These are phyloP conservation scores for Wickerhamiella azyma DNA, from an alignment of 805 yeast species.

Conservation along the genomic window DNA sequence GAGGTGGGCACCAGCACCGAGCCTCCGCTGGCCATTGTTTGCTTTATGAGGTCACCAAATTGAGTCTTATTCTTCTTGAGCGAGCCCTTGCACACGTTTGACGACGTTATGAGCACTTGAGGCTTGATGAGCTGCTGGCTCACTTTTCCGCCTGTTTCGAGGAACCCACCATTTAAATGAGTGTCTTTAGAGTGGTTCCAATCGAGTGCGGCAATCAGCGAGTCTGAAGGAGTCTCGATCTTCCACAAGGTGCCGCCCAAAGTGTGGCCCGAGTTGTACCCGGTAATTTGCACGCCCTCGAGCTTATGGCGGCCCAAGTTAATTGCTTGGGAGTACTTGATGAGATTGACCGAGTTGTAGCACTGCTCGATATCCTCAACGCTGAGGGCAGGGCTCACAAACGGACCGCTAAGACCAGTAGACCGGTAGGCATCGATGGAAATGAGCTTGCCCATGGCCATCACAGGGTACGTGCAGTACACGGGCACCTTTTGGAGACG, in stretches of 20 bases:
- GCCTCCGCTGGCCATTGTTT: slow-evolving; percentile 60
- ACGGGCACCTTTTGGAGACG: slow-evolving; percentile 52
- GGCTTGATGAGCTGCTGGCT: slow-evolving; percentile 54
- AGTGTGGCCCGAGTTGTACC: slow-evolving; percentile 83
- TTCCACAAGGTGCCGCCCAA: slow-evolving; percentile 92
- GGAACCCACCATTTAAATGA: slow-evolving; percentile 60
- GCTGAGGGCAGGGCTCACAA: slow-evolving; percentile 28
- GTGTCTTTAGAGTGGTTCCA: slow-evolving; percentile 93
- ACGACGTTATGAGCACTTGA: slow-evolving; percentile 64
- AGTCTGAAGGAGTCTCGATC: slow-evolving; percentile 57
- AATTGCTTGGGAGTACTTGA: slow-evolving; percentile 71
- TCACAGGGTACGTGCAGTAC: slow-evolving; percentile 81
- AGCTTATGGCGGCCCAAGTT: slow-evolving; percentile 26
- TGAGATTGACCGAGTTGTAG: slow-evolving; percentile 53
- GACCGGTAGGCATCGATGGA: slow-evolving; percentile 73
- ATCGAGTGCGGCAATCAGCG: slow-evolving; percentile 72
- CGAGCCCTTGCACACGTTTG: slow-evolving; percentile 41
- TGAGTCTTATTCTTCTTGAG: slow-evolving; percentile 51
- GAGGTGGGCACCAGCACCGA: slow-evolving; percentile 73
- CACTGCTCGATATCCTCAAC: slow-evolving; percentile 62
- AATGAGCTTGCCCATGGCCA: slow-evolving; percentile 71
- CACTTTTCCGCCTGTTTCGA: slow-evolving; percentile 47
- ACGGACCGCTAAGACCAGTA: slow-evolving; percentile 63
- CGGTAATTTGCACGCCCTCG: slow-evolving; percentile 39
- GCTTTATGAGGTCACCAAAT: slow-evolving; percentile 48